phyloP scores from a whole-genome alignment of 2,329 filamentous ascomycete genomes.

The Neonectria faginata region DNA sequence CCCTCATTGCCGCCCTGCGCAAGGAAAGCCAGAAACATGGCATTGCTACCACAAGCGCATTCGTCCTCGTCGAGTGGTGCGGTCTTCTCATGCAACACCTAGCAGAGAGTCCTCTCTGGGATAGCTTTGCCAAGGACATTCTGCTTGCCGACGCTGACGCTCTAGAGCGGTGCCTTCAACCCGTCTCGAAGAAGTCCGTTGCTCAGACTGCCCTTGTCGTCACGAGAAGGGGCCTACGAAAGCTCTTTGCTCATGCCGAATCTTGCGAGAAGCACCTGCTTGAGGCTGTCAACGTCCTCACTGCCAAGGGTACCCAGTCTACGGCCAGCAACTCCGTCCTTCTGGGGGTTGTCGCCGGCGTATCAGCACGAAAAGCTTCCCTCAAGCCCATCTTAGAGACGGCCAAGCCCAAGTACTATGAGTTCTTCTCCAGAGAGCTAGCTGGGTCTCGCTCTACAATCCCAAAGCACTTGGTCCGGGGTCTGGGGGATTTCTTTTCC shows the following conservation, averaged over 20 bases:
- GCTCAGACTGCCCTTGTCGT: constrained; percentile 80
- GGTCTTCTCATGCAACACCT: constrained; percentile 81
- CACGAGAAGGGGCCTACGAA: constrained; percentile 82
- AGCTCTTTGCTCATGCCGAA: constrained; percentile 71
- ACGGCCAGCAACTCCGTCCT: constrained; percentile 79
- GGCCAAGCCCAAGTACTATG: constrained; percentile 78
- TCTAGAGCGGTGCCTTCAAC: constrained; percentile 80
- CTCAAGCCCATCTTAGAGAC: constrained; percentile 71
- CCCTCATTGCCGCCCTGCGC: constrained; percentile 75
- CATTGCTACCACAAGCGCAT: constrained; percentile 83
- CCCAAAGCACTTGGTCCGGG: constrained; percentile 77
- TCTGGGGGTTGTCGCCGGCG: constrained; percentile 88
- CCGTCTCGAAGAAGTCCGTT: constrained; percentile 72
- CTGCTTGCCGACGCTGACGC: constrained; percentile 77
- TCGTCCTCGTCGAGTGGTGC: constrained; percentile 92
- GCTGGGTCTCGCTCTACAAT: constrained; percentile 81
- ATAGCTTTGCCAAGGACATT: constrained; percentile 72
- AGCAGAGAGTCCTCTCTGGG: constrained; percentile 71
- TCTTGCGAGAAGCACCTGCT: constrained; percentile 70
- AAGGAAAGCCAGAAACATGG: constrained; percentile 80
- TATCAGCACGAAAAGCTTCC: constrained; percentile 77
- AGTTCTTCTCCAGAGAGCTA: constrained; percentile 88
- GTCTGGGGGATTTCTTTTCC: constrained; percentile 84
- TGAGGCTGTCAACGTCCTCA: constrained; percentile 73
- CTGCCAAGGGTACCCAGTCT: constrained; percentile 73